phyloP scores from a whole-genome alignment of 768 basidiomycete genomes.

The Candolleomyces eurysporus region DNA sequence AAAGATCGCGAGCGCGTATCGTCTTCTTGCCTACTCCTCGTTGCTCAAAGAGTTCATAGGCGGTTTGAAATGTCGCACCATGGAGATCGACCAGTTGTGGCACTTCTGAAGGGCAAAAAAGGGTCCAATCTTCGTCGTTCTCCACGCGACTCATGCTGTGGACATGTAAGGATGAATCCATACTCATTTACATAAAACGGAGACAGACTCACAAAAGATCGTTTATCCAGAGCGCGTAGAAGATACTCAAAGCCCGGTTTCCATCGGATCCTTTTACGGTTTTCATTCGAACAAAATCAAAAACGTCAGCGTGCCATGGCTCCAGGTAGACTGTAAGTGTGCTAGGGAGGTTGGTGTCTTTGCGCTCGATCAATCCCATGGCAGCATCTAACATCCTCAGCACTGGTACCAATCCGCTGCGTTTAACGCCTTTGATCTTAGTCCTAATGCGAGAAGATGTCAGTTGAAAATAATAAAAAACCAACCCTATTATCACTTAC shows the following conservation, averaged over 20 bases:
- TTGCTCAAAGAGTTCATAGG: background rate
- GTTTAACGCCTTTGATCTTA: background rate
- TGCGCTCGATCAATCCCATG: background rate
- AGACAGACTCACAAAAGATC: constrained; percentile 1
- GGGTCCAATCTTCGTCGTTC: background rate
- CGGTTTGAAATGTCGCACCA: background rate
- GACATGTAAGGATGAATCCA: background rate
- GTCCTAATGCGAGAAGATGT: background rate
- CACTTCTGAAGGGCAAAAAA: background rate
- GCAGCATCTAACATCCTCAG: background rate
- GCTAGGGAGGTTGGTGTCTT: background rate
- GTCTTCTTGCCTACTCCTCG: background rate
- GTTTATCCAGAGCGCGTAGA: background rate
- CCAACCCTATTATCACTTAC: background rate
- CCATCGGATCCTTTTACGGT: background rate
- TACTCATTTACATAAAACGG: background rate
- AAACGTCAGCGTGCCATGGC: constrained; percentile 1
- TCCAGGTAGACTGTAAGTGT: background rate
- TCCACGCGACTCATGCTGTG: constrained; percentile 2
- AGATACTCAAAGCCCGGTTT: background rate
- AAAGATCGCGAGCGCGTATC: background rate
- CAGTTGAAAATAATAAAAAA: too few relatives aligned
- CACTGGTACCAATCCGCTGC: background rate
- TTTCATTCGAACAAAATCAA: background rate
- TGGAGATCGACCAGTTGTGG: background rate